Conservation (phyloP, 257 asterid genomes). For the Fraxinus americana region DNA sequence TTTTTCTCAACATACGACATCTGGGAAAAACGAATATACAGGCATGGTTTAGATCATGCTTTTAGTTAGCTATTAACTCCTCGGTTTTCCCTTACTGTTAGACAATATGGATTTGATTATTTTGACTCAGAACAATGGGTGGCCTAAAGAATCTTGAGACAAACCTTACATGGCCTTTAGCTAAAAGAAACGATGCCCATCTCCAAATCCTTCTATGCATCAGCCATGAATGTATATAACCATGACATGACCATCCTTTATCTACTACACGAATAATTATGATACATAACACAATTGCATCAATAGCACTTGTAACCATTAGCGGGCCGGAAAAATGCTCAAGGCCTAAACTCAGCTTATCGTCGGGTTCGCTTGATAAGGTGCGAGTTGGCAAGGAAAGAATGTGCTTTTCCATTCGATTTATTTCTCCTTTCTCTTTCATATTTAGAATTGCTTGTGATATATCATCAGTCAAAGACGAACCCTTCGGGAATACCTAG, state of each 20-base stretch:
- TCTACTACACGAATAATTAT: constrained; percentile 16
- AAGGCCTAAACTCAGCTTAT: constrained; percentile 29
- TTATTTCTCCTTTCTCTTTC: constrained; percentile 51
- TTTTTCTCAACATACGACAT: not conserved
- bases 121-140: not conserved
- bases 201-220: constrained; percentile 1
- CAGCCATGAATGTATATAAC: constrained; percentile 2
- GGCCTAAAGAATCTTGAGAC: constrained; percentile 1
- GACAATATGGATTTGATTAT: not conserved
- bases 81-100: not conserved
- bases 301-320: constrained; percentile 32
- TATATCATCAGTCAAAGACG: constrained; percentile 46
- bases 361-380: constrained; percentile 26
- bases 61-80: not conserved
- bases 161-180: not conserved
- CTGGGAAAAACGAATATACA: too few species aligned
- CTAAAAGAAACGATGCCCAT: constrained; percentile 23
- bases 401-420: constrained; percentile 37
- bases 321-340: constrained; percentile 49
- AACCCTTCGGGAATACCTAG: constrained; percentile 63
- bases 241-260: constrained; percentile 2
- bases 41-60: not conserved
- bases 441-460: constrained; percentile 58
- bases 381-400: constrained; percentile 39
- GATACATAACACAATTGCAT: constrained; percentile 26